Conservation (phyloP, 495 filamentous ascomycete species). For the Lepraria neglecta region DNA sequence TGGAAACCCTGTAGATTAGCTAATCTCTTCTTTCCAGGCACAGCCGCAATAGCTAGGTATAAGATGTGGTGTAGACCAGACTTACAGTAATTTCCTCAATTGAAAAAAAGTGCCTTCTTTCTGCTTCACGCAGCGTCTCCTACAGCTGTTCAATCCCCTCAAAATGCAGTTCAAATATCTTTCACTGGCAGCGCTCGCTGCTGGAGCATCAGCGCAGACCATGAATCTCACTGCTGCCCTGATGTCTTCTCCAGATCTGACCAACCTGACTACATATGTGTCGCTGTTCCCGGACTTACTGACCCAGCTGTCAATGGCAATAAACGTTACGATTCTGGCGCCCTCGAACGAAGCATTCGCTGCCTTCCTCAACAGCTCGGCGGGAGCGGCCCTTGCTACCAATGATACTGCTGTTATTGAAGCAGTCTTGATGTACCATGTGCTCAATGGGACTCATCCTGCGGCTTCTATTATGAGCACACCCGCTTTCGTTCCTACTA, state of each 20-base stretch:
- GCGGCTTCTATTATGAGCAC: slow-evolving; percentile 37
- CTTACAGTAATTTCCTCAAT: background rate
- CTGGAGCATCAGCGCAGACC: slow-evolving; percentile 12
- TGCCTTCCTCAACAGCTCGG: slow-evolving; percentile 32
- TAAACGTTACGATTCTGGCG: slow-evolving; percentile 26
- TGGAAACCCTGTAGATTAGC: slow-evolving; percentile 2
- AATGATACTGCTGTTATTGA: slow-evolving; percentile 33
- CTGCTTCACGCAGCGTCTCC: background rate
- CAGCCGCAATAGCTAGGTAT: slow-evolving; percentile 1
- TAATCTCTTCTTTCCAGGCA: background rate
- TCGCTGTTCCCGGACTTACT: slow-evolving; percentile 14
- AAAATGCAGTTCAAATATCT: slow-evolving; percentile 15
- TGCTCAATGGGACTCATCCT: slow-evolving; percentile 50
- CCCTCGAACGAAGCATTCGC: slow-evolving; percentile 25
- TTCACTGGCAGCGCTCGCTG: slow-evolving; percentile 8
- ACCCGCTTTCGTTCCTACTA: slow-evolving; percentile 43
- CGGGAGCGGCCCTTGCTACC: slow-evolving; percentile 27
- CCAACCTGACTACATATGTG: slow-evolving; percentile 12
- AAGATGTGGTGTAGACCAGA: background rate
- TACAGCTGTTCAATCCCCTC: slow-evolving; percentile 15
- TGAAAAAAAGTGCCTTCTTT: background rate
- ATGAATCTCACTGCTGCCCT: slow-evolving; percentile 15
- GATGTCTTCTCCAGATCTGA: background rate
- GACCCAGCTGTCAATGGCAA: slow-evolving; percentile 2
- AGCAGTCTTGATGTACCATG: slow-evolving; percentile 58